A percentile compares a stretch with the other conserved stretches of the same genome.
These are phyloP conservation scores for Termitomyces sp. DNA, from an alignment of 768 basidiomycete genomes.

Conservation along the genomic window DNA sequence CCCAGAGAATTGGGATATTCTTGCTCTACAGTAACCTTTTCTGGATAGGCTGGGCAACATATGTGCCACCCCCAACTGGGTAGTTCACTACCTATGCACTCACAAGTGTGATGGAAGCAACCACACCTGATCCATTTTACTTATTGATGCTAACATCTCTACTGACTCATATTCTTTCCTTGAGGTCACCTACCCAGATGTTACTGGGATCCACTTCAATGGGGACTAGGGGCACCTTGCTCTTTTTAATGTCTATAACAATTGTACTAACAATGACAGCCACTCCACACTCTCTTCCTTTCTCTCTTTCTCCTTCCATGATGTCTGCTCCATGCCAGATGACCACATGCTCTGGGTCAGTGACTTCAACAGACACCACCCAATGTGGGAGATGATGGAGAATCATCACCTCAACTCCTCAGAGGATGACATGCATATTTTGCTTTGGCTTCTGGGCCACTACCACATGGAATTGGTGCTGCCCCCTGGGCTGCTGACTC, in stretches of 20 bases:
- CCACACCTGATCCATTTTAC: neutral
- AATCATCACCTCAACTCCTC: neutral
- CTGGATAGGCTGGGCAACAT: neutral
- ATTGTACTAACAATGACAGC: neutral
- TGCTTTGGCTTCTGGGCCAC: neutral
- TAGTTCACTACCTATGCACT: neutral
- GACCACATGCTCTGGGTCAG: neutral
- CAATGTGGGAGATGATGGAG: neutral
- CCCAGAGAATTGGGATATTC: neutral
- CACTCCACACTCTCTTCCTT: neutral
- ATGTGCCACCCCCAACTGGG: neutral
- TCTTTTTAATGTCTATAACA: too few species aligned
- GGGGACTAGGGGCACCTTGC: too few species aligned
- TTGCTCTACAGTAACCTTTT: neutral
- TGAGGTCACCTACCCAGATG: neutral
- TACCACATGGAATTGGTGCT: neutral
- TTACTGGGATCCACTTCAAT: neutral
- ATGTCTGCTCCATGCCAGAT: neutral
- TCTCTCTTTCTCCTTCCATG: neutral
- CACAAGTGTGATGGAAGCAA: neutral
- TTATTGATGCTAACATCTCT: neutral
- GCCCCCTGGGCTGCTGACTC: neutral
- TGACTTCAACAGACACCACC: neutral
- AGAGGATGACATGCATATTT: neutral
- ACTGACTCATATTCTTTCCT: neutral